A percentile compares a stretch with the other conserved stretches of the same genome.
phyloP scores from a whole-genome alignment of 2,329 filamentous ascomycete genomes.

The Colletotrichum truncatum region DNA sequence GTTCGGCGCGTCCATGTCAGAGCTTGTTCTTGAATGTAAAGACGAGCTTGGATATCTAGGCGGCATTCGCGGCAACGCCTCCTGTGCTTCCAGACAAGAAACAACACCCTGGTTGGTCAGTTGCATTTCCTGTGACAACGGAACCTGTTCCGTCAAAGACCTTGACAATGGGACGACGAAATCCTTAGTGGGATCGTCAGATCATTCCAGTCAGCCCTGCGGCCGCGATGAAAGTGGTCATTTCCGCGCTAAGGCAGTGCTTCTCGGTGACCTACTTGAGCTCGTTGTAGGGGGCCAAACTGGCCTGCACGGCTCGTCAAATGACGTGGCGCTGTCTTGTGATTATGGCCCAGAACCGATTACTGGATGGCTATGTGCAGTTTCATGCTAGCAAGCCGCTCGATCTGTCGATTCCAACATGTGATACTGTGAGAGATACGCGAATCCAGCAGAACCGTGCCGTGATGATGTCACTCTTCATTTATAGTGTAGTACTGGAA shows the following conservation, averaged over 20 bases:
- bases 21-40: too few species aligned
- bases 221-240: neutral
- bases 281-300: neutral
- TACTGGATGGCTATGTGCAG: neutral
- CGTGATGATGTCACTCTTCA: neutral
- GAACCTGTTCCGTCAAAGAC: neutral
- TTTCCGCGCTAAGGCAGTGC: neutral
- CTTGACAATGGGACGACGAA: neutral
- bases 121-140: neutral
- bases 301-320: constrained; percentile 6
- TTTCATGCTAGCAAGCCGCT: neutral
- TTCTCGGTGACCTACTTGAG: neutral
- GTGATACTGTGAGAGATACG: constrained; percentile 2
- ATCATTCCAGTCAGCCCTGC: constrained; percentile 1
- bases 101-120: neutral
- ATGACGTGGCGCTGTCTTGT: constrained; percentile 14
- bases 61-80: neutral
- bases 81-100: neutral
- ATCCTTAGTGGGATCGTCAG: neutral
- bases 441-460: neutral
- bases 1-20: too few species aligned
- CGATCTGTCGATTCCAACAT: neutral
- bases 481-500: neutral
- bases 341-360: neutral
- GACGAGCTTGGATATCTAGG: too few species aligned